phyloP scores from a whole-genome alignment of 345 rosid species.

The Stellera chamaejasme region DNA sequence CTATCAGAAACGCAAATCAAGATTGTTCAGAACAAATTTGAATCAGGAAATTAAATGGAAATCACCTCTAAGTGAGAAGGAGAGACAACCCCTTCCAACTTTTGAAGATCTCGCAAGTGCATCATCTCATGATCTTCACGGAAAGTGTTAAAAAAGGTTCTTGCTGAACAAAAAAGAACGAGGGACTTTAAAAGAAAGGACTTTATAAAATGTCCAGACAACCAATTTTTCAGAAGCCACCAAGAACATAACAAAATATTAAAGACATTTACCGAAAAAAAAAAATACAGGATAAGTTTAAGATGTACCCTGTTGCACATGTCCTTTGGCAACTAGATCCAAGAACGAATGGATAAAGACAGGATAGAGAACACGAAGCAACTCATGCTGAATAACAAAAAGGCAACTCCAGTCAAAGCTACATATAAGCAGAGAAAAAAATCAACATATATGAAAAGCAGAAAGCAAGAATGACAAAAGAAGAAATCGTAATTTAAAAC shows the following conservation, averaged over 20 bases:
- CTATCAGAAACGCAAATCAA: background rate
- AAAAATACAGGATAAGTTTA: slow-evolving; percentile 6
- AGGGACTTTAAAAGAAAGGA: slow-evolving; percentile 2
- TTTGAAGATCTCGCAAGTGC: slow-evolving; percentile 87
- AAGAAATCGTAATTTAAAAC: background rate
- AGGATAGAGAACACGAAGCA: slow-evolving; percentile 95
- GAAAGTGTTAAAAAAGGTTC: slow-evolving; percentile 64
- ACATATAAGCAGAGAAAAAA: background rate
- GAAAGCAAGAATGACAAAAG: background rate
- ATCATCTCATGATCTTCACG: slow-evolving; percentile 86
- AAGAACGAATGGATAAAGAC: slow-evolving; percentile 88
- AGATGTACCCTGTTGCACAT: slow-evolving; percentile 66
- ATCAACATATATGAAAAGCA: background rate
- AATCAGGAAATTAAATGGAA: background rate
- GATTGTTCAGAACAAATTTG: background rate
- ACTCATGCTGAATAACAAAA: slow-evolving; percentile 63
- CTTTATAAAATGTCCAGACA: background rate
- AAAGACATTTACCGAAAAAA: background rate
- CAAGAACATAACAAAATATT: background rate
- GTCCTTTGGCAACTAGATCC: slow-evolving; percentile 82
- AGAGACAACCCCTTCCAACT: slow-evolving; percentile 84
- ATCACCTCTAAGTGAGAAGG: slow-evolving; percentile 92
- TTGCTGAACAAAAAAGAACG: slow-evolving; percentile 32
- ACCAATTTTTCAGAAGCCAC: background rate
- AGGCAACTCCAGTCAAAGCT: background rate